These are phyloP conservation scores for Aspergillus sp. DNA, from an alignment of 2,329 filamentous ascomycete species.

Conservation along the genomic window DNA sequence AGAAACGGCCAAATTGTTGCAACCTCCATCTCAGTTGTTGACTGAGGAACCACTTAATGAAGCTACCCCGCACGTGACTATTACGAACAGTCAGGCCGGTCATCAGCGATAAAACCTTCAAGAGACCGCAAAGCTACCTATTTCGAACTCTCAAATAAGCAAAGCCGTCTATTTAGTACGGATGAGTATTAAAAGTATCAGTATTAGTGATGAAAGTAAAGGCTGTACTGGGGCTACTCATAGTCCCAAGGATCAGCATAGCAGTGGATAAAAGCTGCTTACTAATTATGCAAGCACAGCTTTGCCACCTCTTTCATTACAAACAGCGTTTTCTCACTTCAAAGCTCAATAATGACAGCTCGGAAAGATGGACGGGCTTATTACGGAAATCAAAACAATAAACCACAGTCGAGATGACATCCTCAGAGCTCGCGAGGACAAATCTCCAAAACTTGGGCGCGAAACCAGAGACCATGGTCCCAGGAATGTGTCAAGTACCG, in stretches of 20 bases:
- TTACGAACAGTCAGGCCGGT: neutral
- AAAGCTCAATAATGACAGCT: constrained; percentile 12
- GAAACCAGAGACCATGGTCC: constrained; percentile 19
- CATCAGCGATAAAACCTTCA: neutral
- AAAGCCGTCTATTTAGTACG: no score
- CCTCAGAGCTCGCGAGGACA: constrained; percentile 25
- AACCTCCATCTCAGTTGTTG: constrained; percentile 13
- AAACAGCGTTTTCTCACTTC: constrained; percentile 7
- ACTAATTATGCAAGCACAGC: constrained; percentile 21
- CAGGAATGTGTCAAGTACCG: constrained; percentile 21
- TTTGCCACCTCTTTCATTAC: constrained; percentile 20
- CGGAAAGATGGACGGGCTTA: constrained; percentile 43
- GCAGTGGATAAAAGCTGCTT: neutral
- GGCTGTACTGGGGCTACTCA: neutral
- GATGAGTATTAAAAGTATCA: neutral
- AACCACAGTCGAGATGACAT: constrained; percentile 27
- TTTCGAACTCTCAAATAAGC: no score
- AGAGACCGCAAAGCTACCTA: neutral
- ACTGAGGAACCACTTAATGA: constrained; percentile 22
- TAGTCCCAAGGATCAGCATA: neutral
- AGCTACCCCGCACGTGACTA: constrained; percentile 33
- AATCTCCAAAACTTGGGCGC: constrained; percentile 9
- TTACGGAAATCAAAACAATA: constrained; percentile 46
- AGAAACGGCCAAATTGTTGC: neutral
- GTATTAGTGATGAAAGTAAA: neutral